phyloP scores from a whole-genome alignment of 2,329 filamentous ascomycete species.

The Hypomyces rosellus region DNA sequence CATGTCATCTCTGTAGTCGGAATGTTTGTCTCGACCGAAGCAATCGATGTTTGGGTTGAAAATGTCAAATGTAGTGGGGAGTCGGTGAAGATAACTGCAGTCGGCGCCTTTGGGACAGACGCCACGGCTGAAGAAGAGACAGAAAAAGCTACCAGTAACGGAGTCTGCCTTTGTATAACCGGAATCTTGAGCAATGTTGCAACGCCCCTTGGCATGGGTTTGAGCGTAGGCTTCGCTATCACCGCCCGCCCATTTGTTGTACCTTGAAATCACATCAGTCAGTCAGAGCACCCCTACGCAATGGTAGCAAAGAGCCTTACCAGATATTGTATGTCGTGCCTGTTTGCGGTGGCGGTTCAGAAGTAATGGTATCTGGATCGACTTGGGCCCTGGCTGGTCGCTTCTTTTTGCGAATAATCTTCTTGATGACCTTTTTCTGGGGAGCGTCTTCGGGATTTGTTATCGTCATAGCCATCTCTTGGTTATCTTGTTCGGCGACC shows the following conservation, averaged over 20 bases:
- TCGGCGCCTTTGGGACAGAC: conserved; percentile 80
- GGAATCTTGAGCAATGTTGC: conserved; percentile 74
- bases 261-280: conserved; percentile 63
- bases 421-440: conserved; percentile 65
- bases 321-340: conserved; percentile 85
- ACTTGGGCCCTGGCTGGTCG: conserved; percentile 86
- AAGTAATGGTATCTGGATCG: conserved; percentile 74
- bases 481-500: conserved; percentile 21
- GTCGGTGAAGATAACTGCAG: conserved; percentile 86
- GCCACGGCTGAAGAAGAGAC: conserved; percentile 83
- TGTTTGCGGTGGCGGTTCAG: conserved; percentile 83
- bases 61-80: conserved; percentile 80
- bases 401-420: conserved; percentile 86
- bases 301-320: neutral
- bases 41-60: conserved; percentile 94
- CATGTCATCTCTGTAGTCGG: conserved; percentile 95
- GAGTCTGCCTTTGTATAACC: conserved; percentile 75
- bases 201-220: conserved; percentile 78
- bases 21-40: conserved; percentile 82
- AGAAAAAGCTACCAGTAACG: conserved; percentile 79
- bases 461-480: conserved; percentile 29
- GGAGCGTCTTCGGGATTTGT: conserved; percentile 40
- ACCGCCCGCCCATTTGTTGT: conserved; percentile 96
- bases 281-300: neutral
- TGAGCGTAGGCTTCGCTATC: conserved; percentile 90